Conservation (phyloP, 2,329 filamentous ascomycete species). For the Alternaria arborescens region DNA sequence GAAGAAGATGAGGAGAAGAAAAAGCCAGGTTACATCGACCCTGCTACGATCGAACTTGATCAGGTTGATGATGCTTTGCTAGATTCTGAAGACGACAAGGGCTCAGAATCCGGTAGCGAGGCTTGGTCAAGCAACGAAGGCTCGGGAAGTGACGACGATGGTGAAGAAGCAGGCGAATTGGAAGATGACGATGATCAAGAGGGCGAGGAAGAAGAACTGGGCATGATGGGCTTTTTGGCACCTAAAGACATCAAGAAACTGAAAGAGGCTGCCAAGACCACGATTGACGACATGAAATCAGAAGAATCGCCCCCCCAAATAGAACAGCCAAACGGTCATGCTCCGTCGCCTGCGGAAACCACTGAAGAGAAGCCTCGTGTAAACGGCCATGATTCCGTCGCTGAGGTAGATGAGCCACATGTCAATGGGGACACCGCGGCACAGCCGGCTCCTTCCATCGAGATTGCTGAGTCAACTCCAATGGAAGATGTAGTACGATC, state of each 20-base stretch:
- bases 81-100: conserved; percentile 45
- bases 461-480: conserved; percentile 21
- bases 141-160: conserved; percentile 33
- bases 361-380: conserved; percentile 52
- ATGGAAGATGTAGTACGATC: conserved; percentile 27
- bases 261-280: conserved; percentile 43
- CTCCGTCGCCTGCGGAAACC: conserved; percentile 53
- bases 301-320: conserved; percentile 48
- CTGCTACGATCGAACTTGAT: conserved; percentile 50
- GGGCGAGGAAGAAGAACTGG: conserved; percentile 46
- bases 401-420: conserved; percentile 15
- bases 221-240: conserved; percentile 48
- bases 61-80: conserved; percentile 53
- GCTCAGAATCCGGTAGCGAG: conserved; percentile 47
- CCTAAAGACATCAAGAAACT: conserved; percentile 47
- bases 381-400: conserved; percentile 21
- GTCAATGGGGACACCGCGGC: conserved; percentile 22
- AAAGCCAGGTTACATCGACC: conserved; percentile 41
- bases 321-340: conserved; percentile 37
- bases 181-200: conserved; percentile 37
- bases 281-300: conserved; percentile 37
- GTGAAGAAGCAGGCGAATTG: conserved; percentile 27
- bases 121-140: conserved; percentile 51
- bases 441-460: conserved; percentile 19
- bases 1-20: conserved; percentile 23